These are phyloP conservation scores for Bruguiera gymnorhiza DNA, from an alignment of 345 rosid genomes.

Conservation along the genomic window DNA sequence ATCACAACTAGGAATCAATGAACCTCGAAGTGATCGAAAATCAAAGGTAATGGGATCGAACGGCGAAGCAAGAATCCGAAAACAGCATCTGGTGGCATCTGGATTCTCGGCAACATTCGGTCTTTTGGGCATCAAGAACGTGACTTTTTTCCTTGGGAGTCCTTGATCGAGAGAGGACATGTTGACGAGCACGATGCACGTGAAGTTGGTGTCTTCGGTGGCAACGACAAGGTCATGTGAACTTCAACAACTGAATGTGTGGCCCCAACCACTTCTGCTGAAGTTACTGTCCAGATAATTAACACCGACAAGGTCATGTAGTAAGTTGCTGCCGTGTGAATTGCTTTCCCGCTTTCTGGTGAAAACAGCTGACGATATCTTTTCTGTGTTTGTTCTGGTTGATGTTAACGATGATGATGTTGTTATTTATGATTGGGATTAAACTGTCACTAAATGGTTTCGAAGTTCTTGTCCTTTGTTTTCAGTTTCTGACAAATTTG, in stretches of 20 bases:
- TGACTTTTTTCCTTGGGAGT: conserved; percentile 36
- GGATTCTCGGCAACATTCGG: conserved; percentile 37
- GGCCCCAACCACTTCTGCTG: conserved; percentile 5
- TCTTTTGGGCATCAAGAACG: conserved; percentile 78
- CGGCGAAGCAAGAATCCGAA: conserved; percentile 62
- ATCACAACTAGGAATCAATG: conserved; percentile 48
- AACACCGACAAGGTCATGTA: conserved; percentile 12
- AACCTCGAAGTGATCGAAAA: conserved; percentile 55
- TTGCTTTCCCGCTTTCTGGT: background rate
- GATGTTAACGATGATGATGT: too few relatives aligned
- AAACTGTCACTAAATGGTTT: too few relatives aligned
- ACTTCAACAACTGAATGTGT: background rate
- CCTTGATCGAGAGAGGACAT: conserved; percentile 37
- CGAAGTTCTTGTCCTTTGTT: too few relatives aligned
- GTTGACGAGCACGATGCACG: conserved; percentile 65
- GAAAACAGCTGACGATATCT: background rate
- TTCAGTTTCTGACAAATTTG: too few relatives aligned
- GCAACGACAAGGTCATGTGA: conserved; percentile 40
- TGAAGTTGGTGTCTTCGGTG: conserved; percentile 56
- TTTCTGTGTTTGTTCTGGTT: too few relatives aligned
- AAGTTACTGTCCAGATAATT: conserved; percentile 4
- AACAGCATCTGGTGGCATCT: conserved; percentile 28
- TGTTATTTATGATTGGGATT: too few relatives aligned
- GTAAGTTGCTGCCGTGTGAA: conserved; percentile 4
- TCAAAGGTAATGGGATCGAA: conserved; percentile 64